Evolutionary conservation across 148 eudicot genomes (phyloP).

Genomic region (Rhododendron ferrugineum): DNA sequence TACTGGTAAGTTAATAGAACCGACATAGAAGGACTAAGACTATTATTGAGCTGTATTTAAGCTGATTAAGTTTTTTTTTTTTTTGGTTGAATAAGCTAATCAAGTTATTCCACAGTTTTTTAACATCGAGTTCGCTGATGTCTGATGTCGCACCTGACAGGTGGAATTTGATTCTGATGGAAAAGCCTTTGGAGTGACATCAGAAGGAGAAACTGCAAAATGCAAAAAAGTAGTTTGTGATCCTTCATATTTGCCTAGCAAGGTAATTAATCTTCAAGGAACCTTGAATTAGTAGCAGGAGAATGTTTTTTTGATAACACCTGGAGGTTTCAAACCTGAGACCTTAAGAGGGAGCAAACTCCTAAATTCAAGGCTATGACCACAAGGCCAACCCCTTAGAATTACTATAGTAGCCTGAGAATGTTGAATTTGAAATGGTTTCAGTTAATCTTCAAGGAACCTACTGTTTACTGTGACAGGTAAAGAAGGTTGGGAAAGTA

Average conservation of each 20-base stretch:
- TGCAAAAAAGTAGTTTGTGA: constrained; percentile 96
- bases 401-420: not conserved
- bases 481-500: constrained; percentile 78
- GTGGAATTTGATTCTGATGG: constrained; percentile 75
- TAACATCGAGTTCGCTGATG: not conserved
- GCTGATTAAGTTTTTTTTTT: not conserved
- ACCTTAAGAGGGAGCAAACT: too few species aligned
- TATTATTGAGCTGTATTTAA: not conserved
- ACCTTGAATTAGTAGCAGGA: not conserved
- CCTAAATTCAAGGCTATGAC: too few species aligned
- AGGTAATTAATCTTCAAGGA: constrained; percentile 49
- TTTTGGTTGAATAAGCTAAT: not conserved
- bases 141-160: constrained; percentile 24
- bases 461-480: constrained; percentile 35
- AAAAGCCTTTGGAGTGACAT: constrained; percentile 73
- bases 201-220: constrained; percentile 97
- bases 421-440: not conserved
- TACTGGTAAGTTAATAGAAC: not conserved
- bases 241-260: constrained; percentile 85
- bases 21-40: not conserved
- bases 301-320: not conserved
- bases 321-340: too few species aligned
- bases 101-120: not conserved
- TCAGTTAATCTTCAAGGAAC: not conserved
- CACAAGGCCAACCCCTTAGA: too few species aligned